Percentiles rank a stretch among this genome's conserved stretches.
These are phyloP conservation scores for Globisporangium sylvaticum DNA, from an alignment of 352 stramenopile genomes.

Conservation along the genomic window DNA sequence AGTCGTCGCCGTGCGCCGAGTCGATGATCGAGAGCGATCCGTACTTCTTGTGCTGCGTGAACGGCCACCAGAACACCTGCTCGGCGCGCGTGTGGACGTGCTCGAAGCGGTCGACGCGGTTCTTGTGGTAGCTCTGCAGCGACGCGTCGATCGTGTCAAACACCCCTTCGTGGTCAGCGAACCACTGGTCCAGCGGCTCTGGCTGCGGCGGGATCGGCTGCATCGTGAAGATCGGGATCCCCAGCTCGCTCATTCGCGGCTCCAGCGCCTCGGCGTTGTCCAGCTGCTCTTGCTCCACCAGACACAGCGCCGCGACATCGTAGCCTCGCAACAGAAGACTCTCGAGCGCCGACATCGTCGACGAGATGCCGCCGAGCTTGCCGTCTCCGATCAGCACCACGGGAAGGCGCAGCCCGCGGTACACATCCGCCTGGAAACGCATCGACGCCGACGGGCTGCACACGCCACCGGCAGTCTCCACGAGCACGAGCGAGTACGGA, in stretches of 20 bases:
- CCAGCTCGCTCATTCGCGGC: constrained; percentile 56
- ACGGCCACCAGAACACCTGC: constrained; percentile 91
- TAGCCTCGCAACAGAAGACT: constrained; percentile 91
- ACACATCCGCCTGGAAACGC: constrained; percentile 93
- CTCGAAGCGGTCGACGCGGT: constrained; percentile 46
- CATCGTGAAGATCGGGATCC: constrained; percentile 77
- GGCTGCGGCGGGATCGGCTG: constrained; percentile 65
- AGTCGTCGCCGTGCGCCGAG: constrained; percentile 88
- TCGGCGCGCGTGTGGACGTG: constrained; percentile 57
- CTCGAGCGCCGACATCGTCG: constrained; percentile 92
- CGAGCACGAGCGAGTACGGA: constrained; percentile 60
- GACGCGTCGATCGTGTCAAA: constrained; percentile 52
- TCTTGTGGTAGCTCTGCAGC: constrained; percentile 55
- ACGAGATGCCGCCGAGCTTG: constrained; percentile 94
- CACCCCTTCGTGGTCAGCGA: constrained; percentile 30
- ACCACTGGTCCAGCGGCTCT: constrained; percentile 73
- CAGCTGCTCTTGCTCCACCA: constrained; percentile 76
- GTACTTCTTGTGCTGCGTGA: constrained; percentile 90
- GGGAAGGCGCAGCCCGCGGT: constrained; percentile 83
- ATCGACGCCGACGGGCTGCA: constrained; percentile 86
- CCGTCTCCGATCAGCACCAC: constrained; percentile 96
- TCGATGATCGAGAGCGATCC: constrained; percentile 84
- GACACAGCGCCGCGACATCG: constrained; percentile 78
- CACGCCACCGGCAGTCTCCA: constrained; percentile 95
- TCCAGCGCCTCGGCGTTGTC: constrained; percentile 64